Conservation (phyloP, 441 rosid genomes). For the Erysimum cheiri region DNA sequence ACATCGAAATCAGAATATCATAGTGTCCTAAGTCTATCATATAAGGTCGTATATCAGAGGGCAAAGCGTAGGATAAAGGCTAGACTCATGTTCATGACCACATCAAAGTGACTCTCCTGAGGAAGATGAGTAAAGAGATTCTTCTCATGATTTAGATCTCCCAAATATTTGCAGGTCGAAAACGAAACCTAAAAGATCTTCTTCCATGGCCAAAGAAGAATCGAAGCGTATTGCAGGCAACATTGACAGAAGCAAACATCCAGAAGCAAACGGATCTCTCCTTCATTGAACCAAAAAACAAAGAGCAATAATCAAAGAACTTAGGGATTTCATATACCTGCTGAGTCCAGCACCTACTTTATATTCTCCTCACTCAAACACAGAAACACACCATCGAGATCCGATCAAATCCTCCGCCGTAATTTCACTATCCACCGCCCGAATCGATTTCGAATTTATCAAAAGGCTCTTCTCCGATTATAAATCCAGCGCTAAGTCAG, state of each 20-base stretch:
- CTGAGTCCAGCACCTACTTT: constrained; percentile 35
- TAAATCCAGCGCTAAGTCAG: neutral
- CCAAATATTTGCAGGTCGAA: neutral
- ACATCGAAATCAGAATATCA: neutral
- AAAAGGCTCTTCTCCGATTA: constrained; percentile 5
- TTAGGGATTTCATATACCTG: constrained; percentile 52
- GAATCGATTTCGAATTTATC: neutral
- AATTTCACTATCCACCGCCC: constrained; percentile 15
- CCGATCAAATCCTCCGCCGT: constrained; percentile 39
- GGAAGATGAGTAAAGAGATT: neutral
- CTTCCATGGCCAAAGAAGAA: constrained; percentile 10
- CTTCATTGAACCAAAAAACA: constrained; percentile 40
- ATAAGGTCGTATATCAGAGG: neutral
- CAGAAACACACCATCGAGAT: constrained; percentile 40
- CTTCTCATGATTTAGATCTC: neutral
- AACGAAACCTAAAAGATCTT: constrained; percentile 23
- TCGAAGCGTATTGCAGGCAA: constrained; percentile 9
- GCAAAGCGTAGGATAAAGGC: neutral
- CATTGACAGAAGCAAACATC: neutral
- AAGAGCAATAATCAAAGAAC: constrained; percentile 47
- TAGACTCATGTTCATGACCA: neutral
- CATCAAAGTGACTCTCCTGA: neutral
- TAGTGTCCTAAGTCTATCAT: constrained; percentile 7
- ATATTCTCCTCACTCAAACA: constrained; percentile 15
- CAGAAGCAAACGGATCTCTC: constrained; percentile 14